Base-by-base conservation (phyloP, 2,329 filamentous ascomycete species). In the Colletotrichum euphorbiae region DNA sequence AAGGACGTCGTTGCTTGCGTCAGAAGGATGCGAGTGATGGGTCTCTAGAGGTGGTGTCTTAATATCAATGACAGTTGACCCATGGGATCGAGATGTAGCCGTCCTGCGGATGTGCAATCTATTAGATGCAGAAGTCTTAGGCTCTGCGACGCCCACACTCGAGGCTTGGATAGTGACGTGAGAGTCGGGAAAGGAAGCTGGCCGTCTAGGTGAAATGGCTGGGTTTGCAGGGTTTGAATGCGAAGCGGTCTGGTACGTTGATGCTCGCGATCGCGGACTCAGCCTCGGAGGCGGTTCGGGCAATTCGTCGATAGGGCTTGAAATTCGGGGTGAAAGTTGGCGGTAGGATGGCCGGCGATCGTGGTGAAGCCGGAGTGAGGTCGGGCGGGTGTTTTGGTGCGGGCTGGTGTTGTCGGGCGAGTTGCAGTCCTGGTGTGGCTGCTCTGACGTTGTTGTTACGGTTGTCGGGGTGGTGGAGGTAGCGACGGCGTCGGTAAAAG, bases 101-200 rank as follows among this genome's bases (percentile, higher is more conserved):
- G 79, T 78, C 72, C 80, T 82, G 71, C 79, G 78, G 67, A 76
- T 75, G 40, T 74, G 75, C 62, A 78, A 74, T 58, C 74, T 77
- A 52, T 78, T 72, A 58, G 72, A 67, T 42, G 75, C 67, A 19
- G 71, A 73, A 75, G 62, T 69, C 74, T 63, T 75, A 71, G 69
- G 70, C 65, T 54, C 61, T 62, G 19, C 52, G 72, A 42, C 58
- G 71, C 68, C 21, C 67, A 58, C 28, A 59, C 28, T 52, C 43
- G 48, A 59, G 21, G 51, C 38, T 43, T 62, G 62, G 13, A 63
- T 38, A 62, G 71, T 58, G 66, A 72, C 65, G 71, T 72, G 70
- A 45, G 77, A 76, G 43, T 79, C 78, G 43, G 74, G 72, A 65
- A 80, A 76, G 57, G 81, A 81, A 56, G 79, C 76, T 28, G 80